These are phyloP conservation scores for Eremothecium cymbalariae DNA, from an alignment of 1,139 yeast species.

Conservation along the genomic window DNA sequence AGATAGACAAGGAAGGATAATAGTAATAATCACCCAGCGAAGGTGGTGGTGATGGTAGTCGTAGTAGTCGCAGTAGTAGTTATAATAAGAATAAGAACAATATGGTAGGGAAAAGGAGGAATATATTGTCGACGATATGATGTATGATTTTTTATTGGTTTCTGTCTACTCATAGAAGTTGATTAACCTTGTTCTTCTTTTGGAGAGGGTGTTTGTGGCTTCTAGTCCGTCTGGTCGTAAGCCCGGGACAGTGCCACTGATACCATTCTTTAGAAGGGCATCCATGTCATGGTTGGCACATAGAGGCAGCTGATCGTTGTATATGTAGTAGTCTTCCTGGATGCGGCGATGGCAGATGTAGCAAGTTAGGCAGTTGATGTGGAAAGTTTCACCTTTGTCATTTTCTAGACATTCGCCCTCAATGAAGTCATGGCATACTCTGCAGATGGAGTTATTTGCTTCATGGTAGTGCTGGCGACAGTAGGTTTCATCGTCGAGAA, in stretches of 20 bases:
- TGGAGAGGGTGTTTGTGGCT: constrained; percentile 16
- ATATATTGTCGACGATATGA: too few relatives aligned
- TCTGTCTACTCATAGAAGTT: constrained; percentile 11
- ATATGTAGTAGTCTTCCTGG: constrained; percentile 43
- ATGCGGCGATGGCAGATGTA: constrained; percentile 43
- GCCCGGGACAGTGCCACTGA: constrained; percentile 4
- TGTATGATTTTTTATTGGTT: too few relatives aligned
- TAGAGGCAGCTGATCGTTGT: constrained; percentile 24
- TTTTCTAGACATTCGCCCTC: constrained; percentile 89
- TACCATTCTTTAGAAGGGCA: constrained; percentile 16
- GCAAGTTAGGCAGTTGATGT: constrained; percentile 54
- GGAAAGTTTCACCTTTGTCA: constrained; percentile 60
- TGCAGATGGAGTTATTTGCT: constrained; percentile 67
- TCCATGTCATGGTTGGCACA: constrained; percentile 28
- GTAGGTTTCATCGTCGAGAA: constrained; percentile 66
- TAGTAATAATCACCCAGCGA: background rate
- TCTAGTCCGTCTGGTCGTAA: background rate
- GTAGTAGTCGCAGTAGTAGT: background rate
- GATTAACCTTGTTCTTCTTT: constrained; percentile 23
- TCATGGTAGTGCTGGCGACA: constrained; percentile 78
- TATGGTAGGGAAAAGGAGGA: too few relatives aligned
- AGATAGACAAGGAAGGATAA: background rate
- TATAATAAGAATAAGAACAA: background rate
- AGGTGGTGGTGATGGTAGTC: background rate
- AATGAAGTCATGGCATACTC: constrained; percentile 61